Evolutionary conservation across 345 rosid genomes (phyloP), one percentile per base, ranked within the genome.

Genomic region (Arabis hirsuta): DNA sequence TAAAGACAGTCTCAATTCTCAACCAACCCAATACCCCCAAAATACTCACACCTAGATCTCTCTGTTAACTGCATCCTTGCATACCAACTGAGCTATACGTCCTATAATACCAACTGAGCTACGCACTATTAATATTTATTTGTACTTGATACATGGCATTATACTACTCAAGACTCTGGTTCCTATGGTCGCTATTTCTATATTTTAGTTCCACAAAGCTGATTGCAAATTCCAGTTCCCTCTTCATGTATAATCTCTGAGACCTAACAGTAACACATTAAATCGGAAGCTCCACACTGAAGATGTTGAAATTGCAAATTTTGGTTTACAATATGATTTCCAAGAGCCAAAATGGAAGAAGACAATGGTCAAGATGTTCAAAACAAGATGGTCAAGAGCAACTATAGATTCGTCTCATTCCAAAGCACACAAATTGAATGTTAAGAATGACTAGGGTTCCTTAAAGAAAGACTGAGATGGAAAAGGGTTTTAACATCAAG

Each of bases 21-120:
- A 3, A 61, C 16, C 26, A 53, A 53, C 55, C 13, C 56, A 63
- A 55, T 36, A 62, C 41, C 65, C 11, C 58, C 20, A 58, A 57
- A 16, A 14, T 16, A 65, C 39, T 47, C 13, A 36, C 51, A 50
- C 11, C 43, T 3, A 51, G 0, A 43, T 16, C 14, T 16, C 14
- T 62, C 14, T 20, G n/a, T 59, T 27, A 16, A 16, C n/a, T 2
- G 26, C 48, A 64, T 64, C 8, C 51, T 24, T 46, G 12, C 41
- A 44, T 4, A 47, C 10, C 45, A 72, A 5, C 10, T 34, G 22
- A 46, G 5, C 29, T 14, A 42, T 16, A 16, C 16, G 16, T 16
- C 16, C 16, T 16, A 16, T 16, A 16, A 44, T 4, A 47, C 10
- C 45, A 72, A 5, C 10, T 34, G 22, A 46, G 5, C 29, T 14